Conservation (phyloP, 352 stramenopile genomes). For the Phytophthora europaea region DNA sequence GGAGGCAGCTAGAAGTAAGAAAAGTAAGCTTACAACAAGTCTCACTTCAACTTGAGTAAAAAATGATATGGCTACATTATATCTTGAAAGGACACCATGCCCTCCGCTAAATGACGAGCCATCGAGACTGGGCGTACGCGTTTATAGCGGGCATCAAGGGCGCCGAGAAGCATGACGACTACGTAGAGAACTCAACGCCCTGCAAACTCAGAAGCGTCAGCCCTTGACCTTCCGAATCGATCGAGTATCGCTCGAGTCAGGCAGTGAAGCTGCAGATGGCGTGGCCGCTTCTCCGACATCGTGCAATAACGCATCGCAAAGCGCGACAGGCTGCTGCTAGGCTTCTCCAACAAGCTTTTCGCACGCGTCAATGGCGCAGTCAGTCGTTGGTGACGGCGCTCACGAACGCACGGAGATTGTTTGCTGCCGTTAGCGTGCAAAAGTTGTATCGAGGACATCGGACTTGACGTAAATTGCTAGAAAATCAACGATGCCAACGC, state of each 20-base stretch:
- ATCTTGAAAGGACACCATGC: not conserved
- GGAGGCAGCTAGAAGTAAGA: too few relatives aligned
- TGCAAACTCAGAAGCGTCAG: conserved; percentile 41
- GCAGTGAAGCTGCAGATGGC: conserved; percentile 59
- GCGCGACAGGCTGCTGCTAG: conserved; percentile 37
- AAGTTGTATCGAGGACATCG: conserved; percentile 48
- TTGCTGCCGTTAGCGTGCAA: conserved; percentile 57
- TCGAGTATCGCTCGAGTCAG: conserved; percentile 56
- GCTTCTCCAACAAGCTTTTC: conserved; percentile 52
- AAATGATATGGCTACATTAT: not conserved
- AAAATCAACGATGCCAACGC: conserved; percentile 16
- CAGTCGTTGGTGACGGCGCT: conserved; percentile 55
- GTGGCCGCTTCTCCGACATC: conserved; percentile 50
- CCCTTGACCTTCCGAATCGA: conserved; percentile 49
- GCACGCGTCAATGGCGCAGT: conserved; percentile 40
- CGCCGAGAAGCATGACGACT: conserved; percentile 39
- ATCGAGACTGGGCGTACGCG: conserved; percentile 60
- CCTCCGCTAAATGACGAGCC: conserved; percentile 20
- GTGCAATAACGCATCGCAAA: conserved; percentile 31
- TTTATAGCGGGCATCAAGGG: conserved; percentile 54
- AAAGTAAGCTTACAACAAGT: too few relatives aligned
- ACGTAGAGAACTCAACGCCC: conserved; percentile 28
- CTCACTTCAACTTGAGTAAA: not conserved
- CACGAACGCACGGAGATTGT: conserved; percentile 40
- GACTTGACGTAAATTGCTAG: conserved; percentile 26